Evolutionary conservation across 2,329 filamentous ascomycete genomes (phyloP).

Genomic region (Ceratocystis variospora): DNA sequence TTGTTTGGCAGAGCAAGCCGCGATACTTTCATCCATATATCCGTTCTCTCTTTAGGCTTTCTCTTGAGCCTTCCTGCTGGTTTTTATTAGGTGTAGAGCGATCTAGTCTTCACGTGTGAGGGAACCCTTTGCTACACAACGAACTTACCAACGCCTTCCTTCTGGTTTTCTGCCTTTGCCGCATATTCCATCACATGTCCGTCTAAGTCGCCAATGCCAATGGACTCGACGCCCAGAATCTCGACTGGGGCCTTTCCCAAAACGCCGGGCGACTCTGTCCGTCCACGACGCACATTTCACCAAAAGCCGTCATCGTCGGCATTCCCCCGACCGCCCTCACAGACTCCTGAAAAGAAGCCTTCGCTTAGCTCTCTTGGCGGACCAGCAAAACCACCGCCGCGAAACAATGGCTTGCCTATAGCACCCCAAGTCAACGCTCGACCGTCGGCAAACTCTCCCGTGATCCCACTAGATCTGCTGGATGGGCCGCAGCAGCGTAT

Average conservation of each 20-base stretch:
- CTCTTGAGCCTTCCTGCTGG: too few relatives aligned
- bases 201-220: conserved; percentile 8
- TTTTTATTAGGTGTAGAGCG: too few relatives aligned
- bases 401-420: conserved; percentile 30
- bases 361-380: not conserved
- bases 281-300: conserved; percentile 17
- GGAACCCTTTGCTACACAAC: too few relatives aligned
- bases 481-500: conserved; percentile 85
- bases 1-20: not conserved
- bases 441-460: conserved; percentile 35
- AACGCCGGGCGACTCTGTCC: conserved; percentile 17
- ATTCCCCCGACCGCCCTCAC: conserved; percentile 11
- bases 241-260: conserved; percentile 18
- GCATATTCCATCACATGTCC: conserved; percentile 3
- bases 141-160: not conserved
- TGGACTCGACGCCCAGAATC: conserved; percentile 18
- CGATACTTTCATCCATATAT: not conserved
- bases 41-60: too few relatives aligned
- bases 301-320: conserved; percentile 10
- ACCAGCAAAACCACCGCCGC: conserved; percentile 1
- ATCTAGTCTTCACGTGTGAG: too few relatives aligned
- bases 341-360: conserved; percentile 8
- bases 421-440: conserved; percentile 30
- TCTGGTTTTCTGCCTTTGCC: not conserved
- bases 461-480: conserved; percentile 68